Evolutionary conservation across 2,329 filamentous ascomycete genomes (phyloP), one percentile per base, ranked within the genome.

Genomic region (Aspergillus sp.): DNA sequence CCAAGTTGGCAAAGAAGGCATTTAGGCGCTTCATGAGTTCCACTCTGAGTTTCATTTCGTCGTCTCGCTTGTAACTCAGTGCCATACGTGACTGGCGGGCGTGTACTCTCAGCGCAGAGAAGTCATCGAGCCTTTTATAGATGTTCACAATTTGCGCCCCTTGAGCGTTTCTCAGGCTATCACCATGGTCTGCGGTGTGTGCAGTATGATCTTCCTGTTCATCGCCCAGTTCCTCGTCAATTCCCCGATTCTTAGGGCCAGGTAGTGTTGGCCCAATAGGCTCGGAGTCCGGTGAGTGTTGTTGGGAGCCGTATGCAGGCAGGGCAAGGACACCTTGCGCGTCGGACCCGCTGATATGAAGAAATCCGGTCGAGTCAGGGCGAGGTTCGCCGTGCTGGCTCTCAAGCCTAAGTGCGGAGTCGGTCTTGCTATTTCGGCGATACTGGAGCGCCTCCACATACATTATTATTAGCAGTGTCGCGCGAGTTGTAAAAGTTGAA

Each of bases 11-110:
- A 36, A 61, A 60, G 12, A 63, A 47, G 8, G 58, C 47, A 47
- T 66, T 65, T n/a, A 71, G 54, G 20, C 59, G 61, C 32, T 62
- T 67, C 53, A 66, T 65, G 17, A 70, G 55, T 13, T 48, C 56
- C 2, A 55, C 59, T 47, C 66, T 62, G 1, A 64, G 22, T 15
- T 61, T 49, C 4, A 54, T 48, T 36, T 70, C 69, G 32, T 67
- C 58, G 15, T 69, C 62, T n/a, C 68, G 58, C 50, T 68, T 66
- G 20, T 64, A 59, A 48, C 60, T 58, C 15, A 72, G 53, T 1
- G 56, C 61, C 17, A 51, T 42, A 6, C 69, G 69, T n/a, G 66
- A 48, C 53, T 67, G 62, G 30, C 62, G 63, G 4, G 64, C 61
- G 5, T 59, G 55, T 3, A 56, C 52, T n/a, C 69, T 59, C 44